These are phyloP conservation scores for Polytolypa hystricis DNA, from an alignment of 2,329 filamentous ascomycete genomes.

Conservation along the genomic window DNA sequence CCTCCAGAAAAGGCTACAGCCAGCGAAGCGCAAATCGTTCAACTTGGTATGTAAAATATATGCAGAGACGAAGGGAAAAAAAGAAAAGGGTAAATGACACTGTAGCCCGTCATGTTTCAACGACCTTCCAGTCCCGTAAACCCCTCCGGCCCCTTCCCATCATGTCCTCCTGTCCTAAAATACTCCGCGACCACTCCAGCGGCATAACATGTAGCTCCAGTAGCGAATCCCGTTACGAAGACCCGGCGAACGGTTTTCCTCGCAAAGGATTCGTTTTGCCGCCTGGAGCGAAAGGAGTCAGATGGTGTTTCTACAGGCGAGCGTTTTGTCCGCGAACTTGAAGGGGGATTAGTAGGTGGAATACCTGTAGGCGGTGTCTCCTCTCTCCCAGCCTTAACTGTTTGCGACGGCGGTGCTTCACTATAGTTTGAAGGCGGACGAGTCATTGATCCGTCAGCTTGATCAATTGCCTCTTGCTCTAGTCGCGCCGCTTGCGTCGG, in stretches of 20 bases:
- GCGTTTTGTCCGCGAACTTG: constrained; percentile 6
- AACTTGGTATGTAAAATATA: not conserved
- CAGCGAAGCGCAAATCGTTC: not conserved
- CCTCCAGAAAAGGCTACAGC: no score
- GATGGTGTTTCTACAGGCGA: not conserved
- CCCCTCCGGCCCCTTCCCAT: constrained; percentile 27
- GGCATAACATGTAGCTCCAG: constrained; percentile 31
- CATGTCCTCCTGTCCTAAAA: constrained; percentile 30
- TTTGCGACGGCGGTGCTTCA: constrained; percentile 1
- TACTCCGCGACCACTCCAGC: constrained; percentile 31
- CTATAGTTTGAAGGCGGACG: not conserved
- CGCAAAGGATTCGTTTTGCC: constrained; percentile 10
- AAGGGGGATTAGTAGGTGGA: not conserved
- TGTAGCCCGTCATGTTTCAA: no score
- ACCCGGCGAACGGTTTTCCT: constrained; percentile 21
- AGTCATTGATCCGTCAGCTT: constrained; percentile 2
- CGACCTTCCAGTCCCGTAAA: constrained; percentile 21
- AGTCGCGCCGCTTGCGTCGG: constrained; percentile 4
- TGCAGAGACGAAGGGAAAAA: not conserved
- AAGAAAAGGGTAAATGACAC: not conserved
- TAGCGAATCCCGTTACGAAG: constrained; percentile 23
- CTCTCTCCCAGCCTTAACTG: constrained; percentile 17
- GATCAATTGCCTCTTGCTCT: constrained; percentile 8
- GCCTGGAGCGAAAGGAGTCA: not conserved
- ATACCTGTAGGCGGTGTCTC: constrained; percentile 12